Conservation (phyloP, 148 eudicot species). For the Cornus controversa region DNA sequence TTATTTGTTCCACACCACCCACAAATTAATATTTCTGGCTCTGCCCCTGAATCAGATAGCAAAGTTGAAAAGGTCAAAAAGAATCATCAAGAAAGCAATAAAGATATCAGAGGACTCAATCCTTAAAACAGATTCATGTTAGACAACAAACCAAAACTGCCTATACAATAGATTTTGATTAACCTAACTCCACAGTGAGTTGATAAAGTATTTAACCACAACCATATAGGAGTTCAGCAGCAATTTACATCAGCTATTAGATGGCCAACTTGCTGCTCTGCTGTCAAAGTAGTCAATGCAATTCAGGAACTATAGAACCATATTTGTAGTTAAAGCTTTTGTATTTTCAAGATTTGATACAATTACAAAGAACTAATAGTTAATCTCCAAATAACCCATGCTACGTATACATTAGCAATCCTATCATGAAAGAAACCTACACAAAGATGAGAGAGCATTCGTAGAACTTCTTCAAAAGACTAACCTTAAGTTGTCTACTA, state of each 20-base stretch:
- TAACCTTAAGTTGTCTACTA: conserved; percentile 92
- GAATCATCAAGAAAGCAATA: too few species aligned
- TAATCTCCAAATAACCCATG: background rate
- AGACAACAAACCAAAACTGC: background rate
- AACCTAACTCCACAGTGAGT: background rate
- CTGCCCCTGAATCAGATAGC: background rate
- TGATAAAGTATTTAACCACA: background rate
- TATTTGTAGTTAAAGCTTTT: background rate
- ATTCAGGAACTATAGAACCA: background rate
- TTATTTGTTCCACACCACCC: too few species aligned
- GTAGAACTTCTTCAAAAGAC: background rate
- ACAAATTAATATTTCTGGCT: too few species aligned
- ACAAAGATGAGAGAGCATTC: background rate
- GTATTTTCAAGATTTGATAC: background rate
- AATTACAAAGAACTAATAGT: background rate
- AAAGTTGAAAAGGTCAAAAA: background rate
- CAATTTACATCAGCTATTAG: background rate
- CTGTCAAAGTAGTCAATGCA: background rate
- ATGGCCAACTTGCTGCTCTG: background rate
- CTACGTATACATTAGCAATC: background rate
- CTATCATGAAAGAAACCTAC: background rate
- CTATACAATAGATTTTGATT: background rate
- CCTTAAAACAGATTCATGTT: background rate
- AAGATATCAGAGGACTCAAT: background rate
- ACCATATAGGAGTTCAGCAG: background rate